Evolutionary conservation across 2,329 filamentous ascomycete genomes (phyloP).

Genomic region (Fulvia fulva): DNA sequence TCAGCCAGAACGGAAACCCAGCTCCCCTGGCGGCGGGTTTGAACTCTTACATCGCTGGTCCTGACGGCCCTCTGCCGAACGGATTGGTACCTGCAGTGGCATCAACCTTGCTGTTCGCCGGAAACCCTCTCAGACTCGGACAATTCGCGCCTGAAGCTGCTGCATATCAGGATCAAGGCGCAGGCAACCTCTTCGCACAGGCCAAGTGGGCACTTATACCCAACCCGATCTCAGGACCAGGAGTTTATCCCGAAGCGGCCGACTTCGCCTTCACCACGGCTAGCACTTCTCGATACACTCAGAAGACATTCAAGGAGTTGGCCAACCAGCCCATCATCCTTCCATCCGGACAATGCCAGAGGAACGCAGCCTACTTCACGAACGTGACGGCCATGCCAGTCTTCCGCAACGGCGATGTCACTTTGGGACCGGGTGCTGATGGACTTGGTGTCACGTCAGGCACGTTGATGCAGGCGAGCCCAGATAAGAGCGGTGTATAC

Average conservation of each 20-base stretch:
- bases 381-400: conserved; percentile 21
- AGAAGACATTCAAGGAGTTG: conserved; percentile 18
- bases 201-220: conserved; percentile 20
- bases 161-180: conserved; percentile 18
- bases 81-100: conserved; percentile 23
- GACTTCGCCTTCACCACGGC: conserved; percentile 18
- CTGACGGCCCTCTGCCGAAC: conserved; percentile 18
- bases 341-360: conserved; percentile 19
- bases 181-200: conserved; percentile 11
- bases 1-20: conserved; percentile 8
- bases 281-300: conserved; percentile 7
- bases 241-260: conserved; percentile 20
- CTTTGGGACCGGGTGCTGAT: conserved; percentile 21
- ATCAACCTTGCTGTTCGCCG: conserved; percentile 19
- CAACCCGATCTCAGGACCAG: conserved; percentile 24
- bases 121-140: conserved; percentile 18
- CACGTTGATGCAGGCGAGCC: conserved; percentile 18
- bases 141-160: conserved; percentile 15
- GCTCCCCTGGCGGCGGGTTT: conserved; percentile 14
- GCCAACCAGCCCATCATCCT: conserved; percentile 21
- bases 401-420: conserved; percentile 21
- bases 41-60: conserved; percentile 18
- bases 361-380: conserved; percentile 26
- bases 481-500: conserved; percentile 21
- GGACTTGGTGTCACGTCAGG: conserved; percentile 12